Base-by-base conservation (phyloP, 306 rosid genomes). In the Cicer yamashitae region DNA sequence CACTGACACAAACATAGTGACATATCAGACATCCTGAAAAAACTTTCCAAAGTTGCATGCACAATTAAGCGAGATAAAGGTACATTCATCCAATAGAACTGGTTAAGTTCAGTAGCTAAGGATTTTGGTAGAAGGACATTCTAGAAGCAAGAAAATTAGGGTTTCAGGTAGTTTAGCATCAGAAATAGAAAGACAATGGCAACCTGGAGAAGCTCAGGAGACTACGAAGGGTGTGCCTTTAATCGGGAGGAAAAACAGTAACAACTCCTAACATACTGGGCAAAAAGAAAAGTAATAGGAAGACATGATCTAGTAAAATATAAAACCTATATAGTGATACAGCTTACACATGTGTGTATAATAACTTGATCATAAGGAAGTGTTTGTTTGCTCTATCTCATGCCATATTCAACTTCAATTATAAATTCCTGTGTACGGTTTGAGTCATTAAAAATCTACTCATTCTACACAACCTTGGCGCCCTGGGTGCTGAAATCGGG, bases 241-340 rank as follows among this genome's bases (percentile, higher is more conserved):
- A 69, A 68, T 69, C 37, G 18, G 66, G 51, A 38, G 58, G 45
- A 10, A 43, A 45, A 30, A 79, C 66, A 73, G 22, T 46, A 65
- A 52, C 38, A 52, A 40, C 52, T 20, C 67, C 20, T 43, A 51
- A 57, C 59, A 71, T 71, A 62, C 37, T 4, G 37, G 1, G 37
- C 37, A 30, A 30, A 30, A 46, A 1, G 17, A 40, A 71, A 71
- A 57, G 79, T 40, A 75, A 63, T 9, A 2, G 37, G 68, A 67
- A 66, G 60, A 30, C 6, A 30, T 25, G 37, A 18, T 61, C 38
- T 14, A 61, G 53, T 72, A 56, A 57, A n/a, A 65, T 53, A 74
- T 11, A 25, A 41, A 63, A 48, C 50, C 38, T 45, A 65, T 46
- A 74, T 66, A 66, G 15, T 4, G 46, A 14, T 50, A 40, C 80